Percentiles rank a stretch among this genome's conserved stretches.
Conservation (phyloP, 2,329 filamentous ascomycete species). For the Ilyonectria mors-panacis region DNA sequence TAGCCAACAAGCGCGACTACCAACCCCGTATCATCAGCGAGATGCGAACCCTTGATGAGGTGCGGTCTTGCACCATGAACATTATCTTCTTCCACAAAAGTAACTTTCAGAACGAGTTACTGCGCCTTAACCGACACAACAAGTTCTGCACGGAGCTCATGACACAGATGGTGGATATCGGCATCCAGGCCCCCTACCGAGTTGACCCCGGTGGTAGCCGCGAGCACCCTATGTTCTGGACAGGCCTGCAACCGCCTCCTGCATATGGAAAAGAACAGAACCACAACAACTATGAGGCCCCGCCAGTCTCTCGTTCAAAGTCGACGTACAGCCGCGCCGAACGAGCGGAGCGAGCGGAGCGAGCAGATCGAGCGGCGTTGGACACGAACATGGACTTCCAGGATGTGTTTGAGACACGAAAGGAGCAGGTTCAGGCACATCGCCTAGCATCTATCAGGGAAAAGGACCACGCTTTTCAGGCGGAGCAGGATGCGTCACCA, state of each 20-base stretch:
- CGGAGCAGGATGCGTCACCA: conserved; percentile 46
- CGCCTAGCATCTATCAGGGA: conserved; percentile 57
- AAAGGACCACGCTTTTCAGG: conserved; percentile 51
- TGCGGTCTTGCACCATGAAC: conserved; percentile 89
- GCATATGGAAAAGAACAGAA: conserved; percentile 50
- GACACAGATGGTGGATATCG: conserved; percentile 85
- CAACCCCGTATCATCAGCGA: conserved; percentile 90
- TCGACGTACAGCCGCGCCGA: conserved; percentile 13
- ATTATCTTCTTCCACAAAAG: conserved; percentile 98
- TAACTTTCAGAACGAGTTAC: conserved; percentile 94
- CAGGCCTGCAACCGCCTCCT: conserved; percentile 54
- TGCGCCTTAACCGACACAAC: conserved; percentile 91
- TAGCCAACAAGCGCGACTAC: conserved; percentile 89
- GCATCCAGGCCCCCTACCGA: conserved; percentile 82
- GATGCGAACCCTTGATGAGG: conserved; percentile 83
- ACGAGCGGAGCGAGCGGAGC: conserved; percentile 15
- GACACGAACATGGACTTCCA: conserved; percentile 59
- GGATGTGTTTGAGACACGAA: conserved; percentile 62
- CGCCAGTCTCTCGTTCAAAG: conserved; percentile 18
- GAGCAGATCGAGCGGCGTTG: conserved; percentile 36
- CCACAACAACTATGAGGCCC: conserved; percentile 25
- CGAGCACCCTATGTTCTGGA: conserved; percentile 75
- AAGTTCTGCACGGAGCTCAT: conserved; percentile 95
- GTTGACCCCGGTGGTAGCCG: conserved; percentile 77
- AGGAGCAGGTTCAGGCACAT: conserved; percentile 53